phyloP scores from a whole-genome alignment of 306 rosid species.

The Neltuma alba region DNA sequence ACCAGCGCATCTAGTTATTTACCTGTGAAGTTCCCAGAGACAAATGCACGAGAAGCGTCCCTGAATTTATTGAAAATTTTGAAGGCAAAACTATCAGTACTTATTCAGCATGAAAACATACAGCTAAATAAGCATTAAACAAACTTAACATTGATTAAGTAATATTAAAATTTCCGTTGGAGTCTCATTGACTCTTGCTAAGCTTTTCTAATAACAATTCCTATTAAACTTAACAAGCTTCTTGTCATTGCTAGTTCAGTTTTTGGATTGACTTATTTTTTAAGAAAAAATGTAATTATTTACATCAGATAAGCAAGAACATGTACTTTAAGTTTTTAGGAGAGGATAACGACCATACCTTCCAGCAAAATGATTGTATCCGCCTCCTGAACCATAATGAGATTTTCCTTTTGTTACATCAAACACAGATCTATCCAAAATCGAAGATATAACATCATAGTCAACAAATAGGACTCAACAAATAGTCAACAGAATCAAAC shows the following conservation, averaged over 20 bases:
- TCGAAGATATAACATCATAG: slow-evolving; percentile 25
- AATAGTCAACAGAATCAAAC: background rate
- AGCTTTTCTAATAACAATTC: background rate
- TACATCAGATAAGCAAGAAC: background rate
- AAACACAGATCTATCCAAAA: slow-evolving; percentile 70
- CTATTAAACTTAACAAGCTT: background rate
- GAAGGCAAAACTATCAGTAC: background rate
- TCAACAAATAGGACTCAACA: background rate
- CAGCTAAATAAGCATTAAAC: background rate
- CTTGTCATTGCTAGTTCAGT: background rate
- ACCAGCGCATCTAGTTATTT: slow-evolving; percentile 25
- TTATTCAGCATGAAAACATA: slow-evolving; percentile 26
- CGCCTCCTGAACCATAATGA: slow-evolving; percentile 91
- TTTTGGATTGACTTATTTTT: background rate
- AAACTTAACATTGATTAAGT: background rate
- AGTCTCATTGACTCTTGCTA: background rate
- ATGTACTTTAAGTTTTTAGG: slow-evolving; percentile 3
- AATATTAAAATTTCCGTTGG: background rate
- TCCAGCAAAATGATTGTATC: slow-evolving; percentile 94
- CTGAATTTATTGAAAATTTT: slow-evolving; percentile 40
- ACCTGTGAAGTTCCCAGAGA: slow-evolving; percentile 99
- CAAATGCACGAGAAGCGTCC: slow-evolving; percentile 98
- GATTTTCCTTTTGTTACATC: slow-evolving; percentile 94
- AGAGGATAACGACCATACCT: slow-evolving; percentile 48
- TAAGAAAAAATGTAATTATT: no score